Conservation (phyloP, 768 basidiomycete genomes). For the Brasilioporus rufonigricans region DNA sequence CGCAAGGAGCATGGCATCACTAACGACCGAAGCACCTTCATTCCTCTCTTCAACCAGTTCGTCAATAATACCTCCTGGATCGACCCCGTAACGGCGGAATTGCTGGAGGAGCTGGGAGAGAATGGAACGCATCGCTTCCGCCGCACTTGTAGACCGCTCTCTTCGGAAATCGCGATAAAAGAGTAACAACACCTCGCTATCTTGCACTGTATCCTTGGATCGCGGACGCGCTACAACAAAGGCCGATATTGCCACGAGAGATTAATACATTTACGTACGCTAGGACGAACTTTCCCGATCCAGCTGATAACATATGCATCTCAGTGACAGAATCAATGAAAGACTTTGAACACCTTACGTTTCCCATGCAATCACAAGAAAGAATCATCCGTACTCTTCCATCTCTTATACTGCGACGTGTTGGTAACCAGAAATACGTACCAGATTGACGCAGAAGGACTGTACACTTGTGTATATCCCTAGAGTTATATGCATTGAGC, state of each 20-base stretch:
- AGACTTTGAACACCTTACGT: neutral
- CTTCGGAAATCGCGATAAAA: constrained; percentile 10
- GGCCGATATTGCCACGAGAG: neutral
- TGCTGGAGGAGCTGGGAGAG: constrained; percentile 14
- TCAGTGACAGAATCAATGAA: no score
- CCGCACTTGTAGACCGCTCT: no score
- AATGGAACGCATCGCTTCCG: constrained; percentile 15
- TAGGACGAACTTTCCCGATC: constrained; percentile 16
- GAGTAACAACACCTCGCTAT: constrained; percentile 2
- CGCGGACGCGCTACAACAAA: constrained; percentile 7
- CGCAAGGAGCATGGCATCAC: neutral
- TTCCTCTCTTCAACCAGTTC: neutral
- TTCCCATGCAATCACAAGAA: constrained; percentile 16
- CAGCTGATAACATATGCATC: constrained; percentile 2
- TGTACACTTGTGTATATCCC: neutral
- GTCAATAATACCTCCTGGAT: neutral
- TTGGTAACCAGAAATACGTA: constrained; percentile 13
- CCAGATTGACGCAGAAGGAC: neutral
- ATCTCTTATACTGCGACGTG: neutral
- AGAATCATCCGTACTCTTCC: constrained; percentile 1
- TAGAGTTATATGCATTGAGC: constrained; percentile 1
- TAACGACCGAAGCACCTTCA: neutral
- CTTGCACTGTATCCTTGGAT: neutral
- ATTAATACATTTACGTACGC: neutral
- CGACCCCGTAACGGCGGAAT: neutral